Percentiles rank a stretch among this genome's conserved stretches.
These are phyloP conservation scores for Teratosphaeria gauchensis DNA, from an alignment of 2,329 filamentous ascomycete species.

Conservation along the genomic window DNA sequence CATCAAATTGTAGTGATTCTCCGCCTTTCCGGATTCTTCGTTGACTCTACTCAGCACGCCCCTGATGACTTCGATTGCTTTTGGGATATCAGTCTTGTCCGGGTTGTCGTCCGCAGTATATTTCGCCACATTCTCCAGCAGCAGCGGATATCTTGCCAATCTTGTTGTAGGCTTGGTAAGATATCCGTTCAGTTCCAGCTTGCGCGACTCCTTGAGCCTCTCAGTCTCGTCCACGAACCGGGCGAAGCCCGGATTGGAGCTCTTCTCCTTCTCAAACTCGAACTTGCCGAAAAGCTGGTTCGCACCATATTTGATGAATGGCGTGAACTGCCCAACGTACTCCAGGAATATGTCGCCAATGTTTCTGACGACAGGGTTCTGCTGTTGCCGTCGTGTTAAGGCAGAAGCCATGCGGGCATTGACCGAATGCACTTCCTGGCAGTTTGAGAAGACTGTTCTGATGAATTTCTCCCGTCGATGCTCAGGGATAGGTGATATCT, in stretches of 20 bases:
- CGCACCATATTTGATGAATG: constrained; percentile 92
- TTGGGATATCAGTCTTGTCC: constrained; percentile 85
- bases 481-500: constrained; percentile 76
- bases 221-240: constrained; percentile 96
- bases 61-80: constrained; percentile 76
- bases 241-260: constrained; percentile 71
- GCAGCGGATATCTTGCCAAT: constrained; percentile 82
- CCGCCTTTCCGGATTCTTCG: constrained; percentile 87
- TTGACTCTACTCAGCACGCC: constrained; percentile 84
- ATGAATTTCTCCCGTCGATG: constrained; percentile 84
- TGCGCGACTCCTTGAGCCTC: constrained; percentile 87
- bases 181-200: constrained; percentile 94
- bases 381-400: constrained; percentile 84
- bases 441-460: constrained; percentile 89
- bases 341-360: constrained; percentile 92
- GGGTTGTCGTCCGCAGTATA: constrained; percentile 81
- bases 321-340: constrained; percentile 83
- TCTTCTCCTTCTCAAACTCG: constrained; percentile 94
- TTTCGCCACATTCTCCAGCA: constrained; percentile 86
- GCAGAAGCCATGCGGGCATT: constrained; percentile 80
- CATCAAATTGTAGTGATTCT: constrained; percentile 93
- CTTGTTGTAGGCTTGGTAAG: constrained; percentile 95
- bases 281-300: constrained; percentile 96
- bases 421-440: constrained; percentile 85
- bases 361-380: constrained; percentile 76